Evolutionary conservation across 768 basidiomycete species (phyloP).

Genomic region (Phlegmacium glaucopus): DNA sequence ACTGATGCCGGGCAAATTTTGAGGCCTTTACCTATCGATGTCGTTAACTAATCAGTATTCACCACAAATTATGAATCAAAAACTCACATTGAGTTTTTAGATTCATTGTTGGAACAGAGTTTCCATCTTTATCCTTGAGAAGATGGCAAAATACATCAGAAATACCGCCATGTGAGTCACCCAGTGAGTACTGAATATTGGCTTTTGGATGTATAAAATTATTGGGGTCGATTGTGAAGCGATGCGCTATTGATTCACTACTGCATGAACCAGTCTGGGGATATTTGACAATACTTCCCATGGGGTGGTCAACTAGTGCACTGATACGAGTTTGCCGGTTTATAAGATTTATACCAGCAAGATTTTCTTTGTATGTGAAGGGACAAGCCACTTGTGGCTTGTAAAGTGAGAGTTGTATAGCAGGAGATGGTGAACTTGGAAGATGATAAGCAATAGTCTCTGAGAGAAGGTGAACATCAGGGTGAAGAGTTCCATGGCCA

Average conservation of each 20-base stretch:
- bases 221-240: background rate
- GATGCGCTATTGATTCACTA: background rate
- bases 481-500: too few species aligned
- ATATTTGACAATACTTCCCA: background rate
- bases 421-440: too few species aligned
- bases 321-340: background rate
- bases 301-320: conserved; percentile 1
- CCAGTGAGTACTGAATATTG: conserved; percentile 4
- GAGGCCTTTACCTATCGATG: conserved; percentile 6
- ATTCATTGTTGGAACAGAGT: background rate
- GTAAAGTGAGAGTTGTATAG: background rate
- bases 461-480: too few species aligned
- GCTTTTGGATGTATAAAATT: background rate
- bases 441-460: too few species aligned
- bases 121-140: background rate
- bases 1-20: too few species aligned
- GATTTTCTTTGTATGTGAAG: background rate
- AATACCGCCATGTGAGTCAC: background rate
- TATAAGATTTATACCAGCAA: background rate
- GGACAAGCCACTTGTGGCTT: too few species aligned
- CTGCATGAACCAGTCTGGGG: background rate
- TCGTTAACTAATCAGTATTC: too few species aligned
- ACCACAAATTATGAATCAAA: background rate
- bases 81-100: background rate
- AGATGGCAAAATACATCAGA: background rate